Base-by-base conservation (phyloP, 306 rosid species). In the Cercis canadensis region DNA sequence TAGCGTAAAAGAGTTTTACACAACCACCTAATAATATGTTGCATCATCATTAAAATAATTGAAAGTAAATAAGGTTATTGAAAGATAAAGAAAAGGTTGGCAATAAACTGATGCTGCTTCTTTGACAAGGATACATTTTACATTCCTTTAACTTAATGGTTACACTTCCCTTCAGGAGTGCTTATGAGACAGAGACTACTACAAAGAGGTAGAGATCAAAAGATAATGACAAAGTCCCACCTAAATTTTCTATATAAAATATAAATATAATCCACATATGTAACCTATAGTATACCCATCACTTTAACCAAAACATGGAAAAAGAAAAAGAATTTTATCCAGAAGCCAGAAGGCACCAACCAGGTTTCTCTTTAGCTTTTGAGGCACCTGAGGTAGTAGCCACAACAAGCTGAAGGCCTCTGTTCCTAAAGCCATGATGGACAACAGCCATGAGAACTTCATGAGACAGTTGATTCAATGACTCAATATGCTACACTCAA, bases 231-330 rank as follows among this genome's bases (percentile, higher is more conserved):
- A 70, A 47, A 52, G 79, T 55, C 67, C 84, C 76, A 72, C 75
- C 85, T 82, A 69, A 64, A 79, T 76, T 64, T 62, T 73, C 84
- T 80, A 83, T 73, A 70, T 74, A 76, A 78, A 70, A 84, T 81
- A 77, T 70, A 41, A 7, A 86, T 66, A 75, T 82, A 81, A 79
- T 77, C 74, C 87, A 59, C 86, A 82, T 69, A 72, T 76, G 75
- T 69, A 79, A 87, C 81, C 88, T 82, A 76, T n/a, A n/a, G n/a
- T n/a, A n/a, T 82, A 53, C 69, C 70, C 62, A 73, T 74, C 78
- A 68, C 82, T 60, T 47, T 74, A 46, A 73, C 76, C 72, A 19
- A 72, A 79, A 64, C 78, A 78, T 46, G 44, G 13, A 61, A 75
- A 80, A 79, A 78, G 78, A 84, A 78, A 80, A 73, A 79, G 77